These are phyloP conservation scores for Podaxis sp. DNA, from an alignment of 768 basidiomycete species.

Conservation along the genomic window DNA sequence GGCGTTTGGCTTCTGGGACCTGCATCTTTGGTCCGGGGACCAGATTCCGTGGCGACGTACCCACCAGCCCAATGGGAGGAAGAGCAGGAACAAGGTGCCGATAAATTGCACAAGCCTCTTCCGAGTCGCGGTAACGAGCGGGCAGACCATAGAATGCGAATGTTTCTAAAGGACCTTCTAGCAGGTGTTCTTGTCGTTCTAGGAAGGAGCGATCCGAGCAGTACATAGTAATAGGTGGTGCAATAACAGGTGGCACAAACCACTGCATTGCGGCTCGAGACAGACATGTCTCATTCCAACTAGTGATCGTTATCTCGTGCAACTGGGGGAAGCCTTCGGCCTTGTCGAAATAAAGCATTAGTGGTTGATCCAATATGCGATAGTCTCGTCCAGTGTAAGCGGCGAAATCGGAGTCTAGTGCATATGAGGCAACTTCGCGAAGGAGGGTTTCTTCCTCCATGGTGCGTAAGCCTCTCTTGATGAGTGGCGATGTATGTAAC, in stretches of 20 bases:
- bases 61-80: slow-evolving; percentile 66
- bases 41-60: slow-evolving; percentile 66
- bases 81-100: slow-evolving; percentile 56
- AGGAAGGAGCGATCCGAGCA: slow-evolving; percentile 79
- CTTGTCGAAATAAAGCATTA: slow-evolving; percentile 31
- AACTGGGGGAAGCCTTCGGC: slow-evolving; percentile 53
- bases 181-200: slow-evolving; percentile 59
- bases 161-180: slow-evolving; percentile 73
- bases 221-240: slow-evolving; percentile 75
- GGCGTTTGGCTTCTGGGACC: slow-evolving; percentile 91
- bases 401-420: slow-evolving; percentile 48
- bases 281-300: slow-evolving; percentile 78
- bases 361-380: slow-evolving; percentile 33
- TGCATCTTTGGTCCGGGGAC: slow-evolving; percentile 83
- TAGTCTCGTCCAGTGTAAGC: slow-evolving; percentile 33
- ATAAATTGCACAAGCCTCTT: slow-evolving; percentile 47
- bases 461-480: slow-evolving; percentile 54
- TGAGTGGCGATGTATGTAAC: slow-evolving; percentile 58
- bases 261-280: slow-evolving; percentile 80
- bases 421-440: slow-evolving; percentile 40
- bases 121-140: slow-evolving; percentile 59
- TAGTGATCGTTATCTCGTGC: slow-evolving; percentile 53
- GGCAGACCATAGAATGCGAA: slow-evolving; percentile 86
- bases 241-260: slow-evolving; percentile 83
- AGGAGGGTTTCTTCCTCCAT: slow-evolving; percentile 42